Percentiles rank a stretch among this genome's conserved stretches.
These are phyloP conservation scores for Peniophora sp. DNA, from an alignment of 1,284 basidiomycete genomes.

Conservation along the genomic window DNA sequence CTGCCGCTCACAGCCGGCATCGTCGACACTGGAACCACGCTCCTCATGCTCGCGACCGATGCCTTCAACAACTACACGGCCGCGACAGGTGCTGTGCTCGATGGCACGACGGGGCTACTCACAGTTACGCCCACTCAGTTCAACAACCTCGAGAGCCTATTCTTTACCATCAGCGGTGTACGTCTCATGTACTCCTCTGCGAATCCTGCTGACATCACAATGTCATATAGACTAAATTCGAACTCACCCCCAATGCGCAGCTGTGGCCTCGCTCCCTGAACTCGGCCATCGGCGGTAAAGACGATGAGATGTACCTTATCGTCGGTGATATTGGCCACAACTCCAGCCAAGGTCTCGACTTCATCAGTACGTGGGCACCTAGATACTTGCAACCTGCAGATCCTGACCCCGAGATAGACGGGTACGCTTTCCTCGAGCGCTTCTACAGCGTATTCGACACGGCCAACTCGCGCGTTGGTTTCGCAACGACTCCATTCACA, in stretches of 20 bases:
- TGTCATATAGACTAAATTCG: conserved; percentile 21
- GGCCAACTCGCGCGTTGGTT: conserved; percentile 35
- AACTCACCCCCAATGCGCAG: conserved; percentile 39
- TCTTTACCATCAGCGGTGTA: conserved; percentile 34
- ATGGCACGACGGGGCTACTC: conserved; percentile 32
- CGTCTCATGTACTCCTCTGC: conserved; percentile 5
- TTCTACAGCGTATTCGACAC: conserved; percentile 27
- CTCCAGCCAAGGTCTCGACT: conserved; percentile 26
- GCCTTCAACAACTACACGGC: conserved; percentile 24
- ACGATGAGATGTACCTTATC: conserved; percentile 39
- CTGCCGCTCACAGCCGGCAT: conserved; percentile 47
- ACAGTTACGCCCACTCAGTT: conserved; percentile 28
- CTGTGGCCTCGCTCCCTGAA: conserved; percentile 39
- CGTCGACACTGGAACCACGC: conserved; percentile 49
- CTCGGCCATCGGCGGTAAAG: conserved; percentile 31
- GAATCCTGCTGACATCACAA: neutral
- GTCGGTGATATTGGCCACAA: conserved; percentile 21
- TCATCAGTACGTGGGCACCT: conserved; percentile 29
- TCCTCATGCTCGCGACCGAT: conserved; percentile 31
- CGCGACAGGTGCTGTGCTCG: conserved; percentile 28
- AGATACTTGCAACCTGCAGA: too few relatives aligned
- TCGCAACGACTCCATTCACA: conserved; percentile 51
- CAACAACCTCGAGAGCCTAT: conserved; percentile 27
- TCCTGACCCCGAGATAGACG: conserved; percentile 17
- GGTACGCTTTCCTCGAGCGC: conserved; percentile 39